Base-by-base conservation (phyloP, 2,329 filamentous ascomycete species). In the Aureobasidium melanogenum region DNA sequence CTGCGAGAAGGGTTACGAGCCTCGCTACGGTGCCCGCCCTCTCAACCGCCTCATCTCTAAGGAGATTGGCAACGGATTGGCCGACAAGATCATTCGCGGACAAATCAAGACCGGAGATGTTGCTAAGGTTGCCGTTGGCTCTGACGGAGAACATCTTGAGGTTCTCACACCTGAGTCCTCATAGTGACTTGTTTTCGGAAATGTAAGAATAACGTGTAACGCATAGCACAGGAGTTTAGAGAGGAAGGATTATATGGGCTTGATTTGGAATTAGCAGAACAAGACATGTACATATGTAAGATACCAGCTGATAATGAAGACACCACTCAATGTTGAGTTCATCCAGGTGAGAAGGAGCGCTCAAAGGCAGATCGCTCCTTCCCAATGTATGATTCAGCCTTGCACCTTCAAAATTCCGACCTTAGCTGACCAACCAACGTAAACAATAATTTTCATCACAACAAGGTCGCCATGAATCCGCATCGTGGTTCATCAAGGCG, bases 31-130 rank as follows among this genome's bases (percentile, higher is more conserved):
- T 64, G 94, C 94, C 8, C 82, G 94, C 7, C 94, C 94, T 30
- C 80, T 97, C 34, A 97, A 97, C 73, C 82, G 94, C 39, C 82
- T 97, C 57, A 97, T 97, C 66, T 85, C 88, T 24, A 96, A 88
- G 69, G 86, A 97, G 75, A 91, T 99, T 66, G 87, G 89, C 63
- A 97, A 97, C 72, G 82, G 85, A 3, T 80, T 97, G 41, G 94
- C 94, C 0, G 92, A 96, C 70, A 88, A 88, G 77, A 95, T 99
- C 68, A 97, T 97, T 68, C 82, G 88, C 60, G 94, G 94, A 22
- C 79, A 91, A 73, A 76, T 97, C 63, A 88, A 86, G 73, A 83
- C 79, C 62, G 91, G 91, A 0, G 86, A 96, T 69, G 82, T 77
- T 2, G 93, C 88, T 5, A 81, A 80, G 62, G 88, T 96, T 14